Evolutionary conservation across 2,329 filamentous ascomycete species (phyloP).

Genomic region (Pleoardoris graminearum): DNA sequence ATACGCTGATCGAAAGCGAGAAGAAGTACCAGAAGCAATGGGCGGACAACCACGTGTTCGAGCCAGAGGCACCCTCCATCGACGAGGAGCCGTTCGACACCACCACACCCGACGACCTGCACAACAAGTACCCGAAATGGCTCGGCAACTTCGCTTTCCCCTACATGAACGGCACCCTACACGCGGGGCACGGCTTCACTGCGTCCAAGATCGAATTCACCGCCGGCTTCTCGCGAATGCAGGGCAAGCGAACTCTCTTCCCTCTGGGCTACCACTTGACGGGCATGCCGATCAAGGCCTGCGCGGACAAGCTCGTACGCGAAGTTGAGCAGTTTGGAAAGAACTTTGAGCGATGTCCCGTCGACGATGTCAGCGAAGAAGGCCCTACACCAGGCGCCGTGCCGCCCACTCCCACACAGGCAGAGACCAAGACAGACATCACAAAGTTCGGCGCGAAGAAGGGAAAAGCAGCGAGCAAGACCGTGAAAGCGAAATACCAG

Average conservation of each 20-base stretch:
- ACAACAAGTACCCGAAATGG: slow-evolving; percentile 85
- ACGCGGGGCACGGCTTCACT: slow-evolving; percentile 91
- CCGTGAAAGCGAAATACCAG: slow-evolving; percentile 92
- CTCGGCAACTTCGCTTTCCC: slow-evolving; percentile 75
- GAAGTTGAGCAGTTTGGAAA: slow-evolving; percentile 88
- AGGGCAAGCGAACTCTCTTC: slow-evolving; percentile 83
- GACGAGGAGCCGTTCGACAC: slow-evolving; percentile 76
- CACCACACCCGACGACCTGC: slow-evolving; percentile 73
- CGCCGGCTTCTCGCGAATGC: slow-evolving; percentile 83
- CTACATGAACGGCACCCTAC: slow-evolving; percentile 59
- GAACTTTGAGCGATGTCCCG: slow-evolving; percentile 74
- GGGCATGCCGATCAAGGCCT: slow-evolving; percentile 93
- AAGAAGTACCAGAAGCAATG: slow-evolving; percentile 91
- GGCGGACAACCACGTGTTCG: slow-evolving; percentile 77
- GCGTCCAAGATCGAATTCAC: slow-evolving; percentile 92
- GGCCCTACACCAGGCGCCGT: slow-evolving; percentile 51
- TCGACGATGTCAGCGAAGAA: slow-evolving; percentile 47
- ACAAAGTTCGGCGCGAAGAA: slow-evolving; percentile 85
- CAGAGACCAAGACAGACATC: slow-evolving; percentile 73
- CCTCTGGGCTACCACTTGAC: slow-evolving; percentile 96
- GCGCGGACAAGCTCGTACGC: slow-evolving; percentile 88
- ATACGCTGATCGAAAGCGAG: slow-evolving; percentile 78
- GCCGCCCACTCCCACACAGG: slow-evolving; percentile 64
- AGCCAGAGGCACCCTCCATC: slow-evolving; percentile 80
- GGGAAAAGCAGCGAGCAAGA: slow-evolving; percentile 82